Evolutionary conservation across 345 rosid species (phyloP).

Genomic region (Aquilaria yunnanensis): DNA sequence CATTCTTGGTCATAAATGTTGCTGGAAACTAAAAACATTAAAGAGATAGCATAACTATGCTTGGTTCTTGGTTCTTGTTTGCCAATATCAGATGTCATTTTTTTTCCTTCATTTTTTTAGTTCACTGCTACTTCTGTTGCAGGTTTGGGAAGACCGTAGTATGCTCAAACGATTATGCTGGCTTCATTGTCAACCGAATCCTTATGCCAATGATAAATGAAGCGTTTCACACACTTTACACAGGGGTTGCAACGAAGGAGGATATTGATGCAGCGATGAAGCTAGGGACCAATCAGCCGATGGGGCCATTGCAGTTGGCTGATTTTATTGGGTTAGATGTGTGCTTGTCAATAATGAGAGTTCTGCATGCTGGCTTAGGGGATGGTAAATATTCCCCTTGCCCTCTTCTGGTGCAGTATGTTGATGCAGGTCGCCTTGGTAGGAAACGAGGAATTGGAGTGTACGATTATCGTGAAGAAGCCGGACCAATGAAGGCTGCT

Average conservation of each 20-base stretch:
- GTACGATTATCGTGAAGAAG: constrained; percentile 44
- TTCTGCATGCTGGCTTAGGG: constrained; percentile 65
- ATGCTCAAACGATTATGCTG: constrained; percentile 73
- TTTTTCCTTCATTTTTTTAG: not conserved
- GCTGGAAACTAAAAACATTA: too few relatives aligned
- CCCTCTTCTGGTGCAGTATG: constrained; percentile 81
- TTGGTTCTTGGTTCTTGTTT: not conserved
- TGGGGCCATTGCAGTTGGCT: constrained; percentile 84
- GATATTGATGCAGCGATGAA: constrained; percentile 90
- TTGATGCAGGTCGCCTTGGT: constrained; percentile 82
- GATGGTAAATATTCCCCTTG: constrained; percentile 67
- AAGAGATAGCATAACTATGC: too few relatives aligned
- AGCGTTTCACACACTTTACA: constrained; percentile 72
- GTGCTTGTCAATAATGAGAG: constrained; percentile 78
- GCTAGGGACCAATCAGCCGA: constrained; percentile 84
- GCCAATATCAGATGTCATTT: not conserved
- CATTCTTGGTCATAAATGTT: too few relatives aligned
- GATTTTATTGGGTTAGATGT: constrained; percentile 81
- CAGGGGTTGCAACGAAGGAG: constrained; percentile 92
- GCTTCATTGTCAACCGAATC: constrained; percentile 84
- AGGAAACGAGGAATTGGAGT: constrained; percentile 74
- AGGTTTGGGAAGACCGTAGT: constrained; percentile 76
- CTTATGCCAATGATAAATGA: constrained; percentile 98
- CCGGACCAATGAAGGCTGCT: constrained; percentile 21
- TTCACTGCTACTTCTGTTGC: constrained; percentile 9